phyloP scores from a whole-genome alignment of 1,284 basidiomycete species.

The Cryptococcus sp. region DNA sequence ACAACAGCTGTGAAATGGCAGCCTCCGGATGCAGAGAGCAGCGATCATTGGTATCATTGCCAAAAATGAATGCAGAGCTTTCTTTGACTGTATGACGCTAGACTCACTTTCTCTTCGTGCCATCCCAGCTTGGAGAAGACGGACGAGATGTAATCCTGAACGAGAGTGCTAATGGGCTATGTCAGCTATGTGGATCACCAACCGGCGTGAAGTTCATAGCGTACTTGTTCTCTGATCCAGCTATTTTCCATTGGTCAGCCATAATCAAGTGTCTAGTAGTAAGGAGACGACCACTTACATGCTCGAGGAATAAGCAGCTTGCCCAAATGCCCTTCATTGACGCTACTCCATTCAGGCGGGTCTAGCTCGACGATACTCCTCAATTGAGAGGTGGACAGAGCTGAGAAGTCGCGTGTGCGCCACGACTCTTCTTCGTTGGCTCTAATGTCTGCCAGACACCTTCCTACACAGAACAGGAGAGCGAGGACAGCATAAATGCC shows the following conservation, averaged over 20 bases:
- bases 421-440: background rate
- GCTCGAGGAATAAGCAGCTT: slow-evolving; percentile 78
- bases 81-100: too few relatives aligned
- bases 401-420: slow-evolving; percentile 11
- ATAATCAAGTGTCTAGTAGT: background rate
- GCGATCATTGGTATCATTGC: too few relatives aligned
- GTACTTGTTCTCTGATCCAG: slow-evolving; percentile 51
- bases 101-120: slow-evolving; percentile 67
- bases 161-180: slow-evolving; percentile 63
- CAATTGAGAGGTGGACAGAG: slow-evolving; percentile 18
- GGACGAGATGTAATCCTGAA: slow-evolving; percentile 72
- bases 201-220: slow-evolving; percentile 1
- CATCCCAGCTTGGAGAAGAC: slow-evolving; percentile 73
- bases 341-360: slow-evolving; percentile 43
- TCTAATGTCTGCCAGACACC: background rate
- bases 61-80: too few relatives aligned
- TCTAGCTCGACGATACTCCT: slow-evolving; percentile 22
- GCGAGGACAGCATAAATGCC: background rate
- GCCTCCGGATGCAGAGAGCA: too few relatives aligned
- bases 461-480: background rate
- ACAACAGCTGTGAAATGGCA: background rate
- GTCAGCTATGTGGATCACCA: too few relatives aligned
- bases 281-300: slow-evolving; percentile 57
- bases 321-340: slow-evolving; percentile 62
- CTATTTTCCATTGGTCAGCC: slow-evolving; percentile 19